phyloP scores from a whole-genome alignment of 2,329 filamentous ascomycete genomes.

The Helotiales sp. region DNA sequence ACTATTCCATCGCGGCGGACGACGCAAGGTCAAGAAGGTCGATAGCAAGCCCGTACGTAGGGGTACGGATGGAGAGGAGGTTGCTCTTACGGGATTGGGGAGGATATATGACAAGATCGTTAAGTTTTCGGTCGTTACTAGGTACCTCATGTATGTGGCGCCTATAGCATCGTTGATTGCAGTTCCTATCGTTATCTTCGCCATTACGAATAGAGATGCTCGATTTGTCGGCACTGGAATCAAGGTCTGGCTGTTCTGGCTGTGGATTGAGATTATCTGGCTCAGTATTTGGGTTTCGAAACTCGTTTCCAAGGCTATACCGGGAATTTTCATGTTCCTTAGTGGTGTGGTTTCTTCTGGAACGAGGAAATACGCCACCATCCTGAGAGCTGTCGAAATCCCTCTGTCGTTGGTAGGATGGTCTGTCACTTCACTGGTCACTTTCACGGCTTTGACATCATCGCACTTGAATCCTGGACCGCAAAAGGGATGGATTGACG shows the following conservation, averaged over 20 bases:
- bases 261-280: constrained; percentile 74
- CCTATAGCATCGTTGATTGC: constrained; percentile 67
- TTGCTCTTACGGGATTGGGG: constrained; percentile 68
- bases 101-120: constrained; percentile 68
- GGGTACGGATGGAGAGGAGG: constrained; percentile 56
- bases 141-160: constrained; percentile 71
- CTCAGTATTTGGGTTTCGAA: constrained; percentile 70
- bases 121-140: constrained; percentile 64
- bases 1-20: constrained; percentile 45
- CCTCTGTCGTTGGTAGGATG: constrained; percentile 72
- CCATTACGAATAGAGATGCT: constrained; percentile 34
- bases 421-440: constrained; percentile 65
- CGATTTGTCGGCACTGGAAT: constrained; percentile 46
- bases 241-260: constrained; percentile 64
- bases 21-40: constrained; percentile 53
- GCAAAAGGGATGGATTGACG: constrained; percentile 55
- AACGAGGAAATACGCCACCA: constrained; percentile 71
- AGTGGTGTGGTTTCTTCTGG: constrained; percentile 72
- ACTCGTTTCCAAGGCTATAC: constrained; percentile 64
- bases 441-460: constrained; percentile 62
- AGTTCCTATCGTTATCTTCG: constrained; percentile 60
- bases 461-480: constrained; percentile 29
- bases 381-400: constrained; percentile 67
- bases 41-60: constrained; percentile 48
- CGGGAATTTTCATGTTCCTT: constrained; percentile 69